A percentile compares a stretch with the other conserved stretches of the same genome.
These are phyloP conservation scores for Coemansia sp. DNA, from an alignment of 192 early-diverging fungal species.

Conservation along the genomic window DNA sequence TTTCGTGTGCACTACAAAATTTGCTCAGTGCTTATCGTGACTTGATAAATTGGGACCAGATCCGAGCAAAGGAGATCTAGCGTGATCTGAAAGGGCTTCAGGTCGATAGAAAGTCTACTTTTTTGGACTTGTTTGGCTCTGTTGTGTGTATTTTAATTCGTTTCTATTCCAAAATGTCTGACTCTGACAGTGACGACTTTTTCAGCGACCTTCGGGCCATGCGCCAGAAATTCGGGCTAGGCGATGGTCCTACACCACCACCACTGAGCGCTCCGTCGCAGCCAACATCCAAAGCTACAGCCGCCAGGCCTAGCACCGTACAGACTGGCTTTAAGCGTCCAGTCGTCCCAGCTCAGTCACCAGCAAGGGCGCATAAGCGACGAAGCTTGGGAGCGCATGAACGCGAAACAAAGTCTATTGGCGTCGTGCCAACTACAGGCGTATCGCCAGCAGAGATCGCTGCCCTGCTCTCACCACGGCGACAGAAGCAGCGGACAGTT, in stretches of 20 bases:
- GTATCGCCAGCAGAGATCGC: slow-evolving; percentile 42
- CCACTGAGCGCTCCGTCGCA: background rate
- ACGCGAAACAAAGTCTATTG: background rate
- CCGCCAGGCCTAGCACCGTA: background rate
- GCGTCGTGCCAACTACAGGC: background rate
- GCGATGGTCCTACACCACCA: background rate
- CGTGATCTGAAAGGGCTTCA: too few species aligned
- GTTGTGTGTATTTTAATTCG: background rate
- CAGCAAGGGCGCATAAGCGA: background rate
- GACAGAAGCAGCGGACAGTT: background rate
- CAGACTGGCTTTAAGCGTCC: background rate
- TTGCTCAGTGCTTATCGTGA: too few species aligned
- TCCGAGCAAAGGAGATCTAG: too few species aligned
- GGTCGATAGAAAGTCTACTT: too few species aligned
- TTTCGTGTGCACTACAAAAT: too few species aligned
- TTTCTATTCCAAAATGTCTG: slow-evolving; percentile 5
- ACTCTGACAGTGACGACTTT: slow-evolving; percentile 49
- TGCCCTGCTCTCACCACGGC: slow-evolving; percentile 32
- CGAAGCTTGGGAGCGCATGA: background rate
- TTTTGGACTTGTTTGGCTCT: too few species aligned
- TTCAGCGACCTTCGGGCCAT: slow-evolving; percentile 43
- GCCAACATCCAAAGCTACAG: background rate
- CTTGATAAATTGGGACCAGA: too few species aligned
- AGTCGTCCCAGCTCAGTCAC: background rate
- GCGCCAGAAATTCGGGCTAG: slow-evolving; percentile 29